These are phyloP conservation scores for Zygosaccharomyces gambellarensis DNA, from an alignment of 805 yeast genomes.

Conservation along the genomic window DNA sequence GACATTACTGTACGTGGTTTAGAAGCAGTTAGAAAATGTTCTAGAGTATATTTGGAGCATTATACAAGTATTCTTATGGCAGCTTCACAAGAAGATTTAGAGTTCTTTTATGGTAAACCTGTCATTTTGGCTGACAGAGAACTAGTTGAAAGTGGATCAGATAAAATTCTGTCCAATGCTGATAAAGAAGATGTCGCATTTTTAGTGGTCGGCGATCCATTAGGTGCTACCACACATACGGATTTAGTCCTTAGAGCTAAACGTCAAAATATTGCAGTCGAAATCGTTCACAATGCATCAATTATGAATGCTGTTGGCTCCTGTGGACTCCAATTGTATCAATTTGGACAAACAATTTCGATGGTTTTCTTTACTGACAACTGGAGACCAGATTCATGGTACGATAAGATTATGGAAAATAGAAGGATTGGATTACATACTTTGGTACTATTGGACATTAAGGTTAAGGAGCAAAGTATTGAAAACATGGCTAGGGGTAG, in stretches of 20 bases:
- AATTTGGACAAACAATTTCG: conserved; percentile 96
- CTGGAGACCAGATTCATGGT: conserved; percentile 97
- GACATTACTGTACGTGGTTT: conserved; percentile 95
- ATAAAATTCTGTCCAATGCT: conserved; percentile 72
- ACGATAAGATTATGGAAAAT: conserved; percentile 82
- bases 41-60: conserved; percentile 90
- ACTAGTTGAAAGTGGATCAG: conserved; percentile 85
- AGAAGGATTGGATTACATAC: conserved; percentile 90
- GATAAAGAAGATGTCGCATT: conserved; percentile 83
- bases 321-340: conserved; percentile 91
- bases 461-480: conserved; percentile 93
- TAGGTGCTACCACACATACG: conserved; percentile 97
- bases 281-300: conserved; percentile 88
- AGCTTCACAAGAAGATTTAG: conserved; percentile 69
- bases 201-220: conserved; percentile 94
- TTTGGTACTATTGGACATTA: conserved; percentile 79
- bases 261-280: conserved; percentile 71
- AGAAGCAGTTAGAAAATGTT: conserved; percentile 74
- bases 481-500: conserved; percentile 93
- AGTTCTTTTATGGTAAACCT: conserved; percentile 78
- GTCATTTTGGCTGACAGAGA: conserved; percentile 91
- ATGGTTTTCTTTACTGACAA: conserved; percentile 89
- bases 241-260: conserved; percentile 90
- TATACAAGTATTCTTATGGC: conserved; percentile 95
- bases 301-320: conserved; percentile 99